phyloP scores from a whole-genome alignment of 2,329 filamentous ascomycete species.

The Talaromyces piceae region DNA sequence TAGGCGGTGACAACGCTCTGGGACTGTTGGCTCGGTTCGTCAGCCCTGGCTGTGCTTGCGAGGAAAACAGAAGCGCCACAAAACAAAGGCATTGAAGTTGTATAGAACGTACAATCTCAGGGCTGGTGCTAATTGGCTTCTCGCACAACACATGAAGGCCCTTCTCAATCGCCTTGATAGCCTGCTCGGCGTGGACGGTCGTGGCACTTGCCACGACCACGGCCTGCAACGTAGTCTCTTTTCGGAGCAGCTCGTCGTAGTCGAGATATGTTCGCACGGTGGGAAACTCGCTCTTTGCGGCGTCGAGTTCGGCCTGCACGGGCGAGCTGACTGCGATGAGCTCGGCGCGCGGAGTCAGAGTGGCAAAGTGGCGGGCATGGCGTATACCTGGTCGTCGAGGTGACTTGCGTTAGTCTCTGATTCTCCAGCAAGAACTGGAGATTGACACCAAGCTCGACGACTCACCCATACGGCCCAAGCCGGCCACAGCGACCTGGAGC shows the following conservation, averaged over 20 bases:
- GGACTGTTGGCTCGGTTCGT: slow-evolving; percentile 33
- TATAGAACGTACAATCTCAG: slow-evolving; percentile 42
- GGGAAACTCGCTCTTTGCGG: slow-evolving; percentile 40
- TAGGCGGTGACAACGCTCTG: slow-evolving; percentile 50
- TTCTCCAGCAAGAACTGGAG: too few relatives aligned
- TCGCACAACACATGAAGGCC: slow-evolving; percentile 46
- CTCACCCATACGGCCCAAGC: slow-evolving; percentile 17
- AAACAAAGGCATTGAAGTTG: too few relatives aligned
- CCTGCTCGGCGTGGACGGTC: slow-evolving; percentile 43
- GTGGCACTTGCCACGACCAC: slow-evolving; percentile 45
- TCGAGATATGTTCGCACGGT: slow-evolving; percentile 41
- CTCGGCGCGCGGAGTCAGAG: slow-evolving; percentile 30
- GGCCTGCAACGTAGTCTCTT: slow-evolving; percentile 39
- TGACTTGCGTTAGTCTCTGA: too few relatives aligned
- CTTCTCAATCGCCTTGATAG: slow-evolving; percentile 43
- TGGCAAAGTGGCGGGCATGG: slow-evolving; percentile 32
- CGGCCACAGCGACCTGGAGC: slow-evolving; percentile 9
- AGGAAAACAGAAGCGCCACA: too few relatives aligned
- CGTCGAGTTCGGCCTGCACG: slow-evolving; percentile 29
- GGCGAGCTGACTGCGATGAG: slow-evolving; percentile 35
- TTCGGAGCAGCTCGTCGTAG: slow-evolving; percentile 45
- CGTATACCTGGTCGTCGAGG: slow-evolving; percentile 12
- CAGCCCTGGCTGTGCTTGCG: not conserved
- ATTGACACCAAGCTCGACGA: not conserved
- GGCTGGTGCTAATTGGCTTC: slow-evolving; percentile 41